Base-by-base conservation (phyloP, 1,284 basidiomycete genomes). In the Trametes versicolor region DNA sequence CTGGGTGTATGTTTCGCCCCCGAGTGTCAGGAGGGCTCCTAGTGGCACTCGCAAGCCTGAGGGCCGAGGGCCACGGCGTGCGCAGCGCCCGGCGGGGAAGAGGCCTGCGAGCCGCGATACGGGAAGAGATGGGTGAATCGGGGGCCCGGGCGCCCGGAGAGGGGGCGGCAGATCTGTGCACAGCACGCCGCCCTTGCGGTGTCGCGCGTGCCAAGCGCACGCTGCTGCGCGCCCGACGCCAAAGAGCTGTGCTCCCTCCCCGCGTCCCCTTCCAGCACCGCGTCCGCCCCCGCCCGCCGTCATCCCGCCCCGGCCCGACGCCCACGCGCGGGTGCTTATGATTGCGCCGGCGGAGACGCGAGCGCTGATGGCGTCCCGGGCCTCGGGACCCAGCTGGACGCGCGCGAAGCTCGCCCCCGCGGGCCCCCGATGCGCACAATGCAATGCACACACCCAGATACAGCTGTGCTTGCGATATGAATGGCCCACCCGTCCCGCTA, bases 141-240 rank as follows among this genome's bases (percentile, higher is more conserved):
- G 45, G 45, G 45, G 45, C 45, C 45, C 45, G 45, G 45, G 45
- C 50, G 50, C n/a, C 32, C n/a, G 50, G 50, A 12, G 50, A 23
- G 56, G 45, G 47, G 53, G 23, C 41, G 57, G 60, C 52, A 56
- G 60, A 66, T 62, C 60, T 57, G 58, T 53, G 66, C 66, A 68
- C 66, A 68, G 66, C 66, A 68, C 66, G 52, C 57, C 60, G 63
- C 66, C 57, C 64, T 65, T 60, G 66, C 66, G 63, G 66, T 68
- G 66, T 64, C 52, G 63, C 60, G 63, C 60, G 48, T 60, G 63
- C 66, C 60, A 60, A 63, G 66, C 66, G 66, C 60, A 29, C 29
- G 32, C 50, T 37, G 48, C 63, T 43, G 58, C 52, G 54, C 60
- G 60, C 60, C 29, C 62, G 51, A 55, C 59, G 36, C 19, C 37